These are phyloP conservation scores for Ilex paraguariensis DNA, from an alignment of 305 asterid genomes.

Conservation along the genomic window DNA sequence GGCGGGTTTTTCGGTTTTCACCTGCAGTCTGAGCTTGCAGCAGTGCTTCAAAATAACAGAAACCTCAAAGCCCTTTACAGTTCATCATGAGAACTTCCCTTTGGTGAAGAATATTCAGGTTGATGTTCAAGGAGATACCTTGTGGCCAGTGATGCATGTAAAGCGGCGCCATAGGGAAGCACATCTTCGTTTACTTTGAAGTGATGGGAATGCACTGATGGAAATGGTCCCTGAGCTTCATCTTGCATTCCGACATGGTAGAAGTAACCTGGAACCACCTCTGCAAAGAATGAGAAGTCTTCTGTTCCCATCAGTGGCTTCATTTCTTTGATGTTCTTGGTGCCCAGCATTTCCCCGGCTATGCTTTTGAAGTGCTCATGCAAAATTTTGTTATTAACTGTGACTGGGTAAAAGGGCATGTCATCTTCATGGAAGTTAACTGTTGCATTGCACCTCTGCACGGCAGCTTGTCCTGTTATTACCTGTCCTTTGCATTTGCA, in stretches of 20 bases:
- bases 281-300: slow-evolving; percentile 58
- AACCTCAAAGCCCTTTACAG: slow-evolving; percentile 16
- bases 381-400: slow-evolving; percentile 37
- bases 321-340: slow-evolving; percentile 24
- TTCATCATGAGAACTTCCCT: slow-evolving; percentile 34
- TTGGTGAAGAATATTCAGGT: slow-evolving; percentile 9
- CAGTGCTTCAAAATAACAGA: too few species aligned
- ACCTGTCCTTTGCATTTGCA: slow-evolving; percentile 30
- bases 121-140: slow-evolving; percentile 35
- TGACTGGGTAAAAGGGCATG: slow-evolving; percentile 53
- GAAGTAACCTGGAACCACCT: slow-evolving; percentile 55
- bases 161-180: slow-evolving; percentile 64
- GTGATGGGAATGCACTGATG: slow-evolving; percentile 40
- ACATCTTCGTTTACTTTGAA: slow-evolving; percentile 53
- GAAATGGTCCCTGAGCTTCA: slow-evolving; percentile 34
- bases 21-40: too few species aligned
- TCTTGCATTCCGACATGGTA: slow-evolving; percentile 49
- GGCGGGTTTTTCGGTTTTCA: too few species aligned
- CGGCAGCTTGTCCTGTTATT: slow-evolving; percentile 47
- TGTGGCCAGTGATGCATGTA: slow-evolving; percentile 54
- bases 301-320: slow-evolving; percentile 53
- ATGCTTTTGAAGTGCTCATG: slow-evolving; percentile 37
- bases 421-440: slow-evolving; percentile 25
- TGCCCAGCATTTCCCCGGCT: slow-evolving; percentile 39
- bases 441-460: slow-evolving; percentile 56